phyloP scores from a whole-genome alignment of 2,329 filamentous ascomycete genomes.

The Trichoderma sp. region DNA sequence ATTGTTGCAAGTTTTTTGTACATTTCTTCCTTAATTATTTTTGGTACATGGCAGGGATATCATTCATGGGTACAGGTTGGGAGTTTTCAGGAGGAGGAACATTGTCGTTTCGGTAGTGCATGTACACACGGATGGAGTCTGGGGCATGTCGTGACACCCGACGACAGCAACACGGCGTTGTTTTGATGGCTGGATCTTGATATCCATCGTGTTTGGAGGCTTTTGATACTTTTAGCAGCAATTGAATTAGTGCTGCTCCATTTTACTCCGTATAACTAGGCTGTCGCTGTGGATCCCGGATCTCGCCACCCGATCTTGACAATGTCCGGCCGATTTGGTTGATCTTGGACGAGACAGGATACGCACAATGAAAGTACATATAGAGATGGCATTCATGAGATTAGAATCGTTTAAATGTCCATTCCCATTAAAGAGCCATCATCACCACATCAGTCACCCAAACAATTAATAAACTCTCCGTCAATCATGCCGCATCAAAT shows the following conservation, averaged over 20 bases:
- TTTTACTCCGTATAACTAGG: neutral
- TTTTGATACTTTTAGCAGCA: neutral
- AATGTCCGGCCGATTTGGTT: neutral
- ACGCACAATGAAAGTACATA: neutral
- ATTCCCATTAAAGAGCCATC: neutral
- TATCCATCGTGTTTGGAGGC: neutral
- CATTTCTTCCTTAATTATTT: neutral
- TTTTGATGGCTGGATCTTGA: neutral
- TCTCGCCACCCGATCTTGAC: constrained; percentile 3
- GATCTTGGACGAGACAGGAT: neutral
- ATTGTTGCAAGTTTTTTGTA: neutral
- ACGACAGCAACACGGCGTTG: neutral
- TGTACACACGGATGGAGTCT: neutral
- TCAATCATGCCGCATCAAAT: neutral
- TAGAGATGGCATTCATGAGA: neutral
- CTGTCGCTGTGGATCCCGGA: constrained; percentile 13
- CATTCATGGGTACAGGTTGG: neutral
- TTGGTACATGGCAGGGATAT: neutral
- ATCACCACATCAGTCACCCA: neutral
- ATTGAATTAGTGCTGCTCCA: neutral
- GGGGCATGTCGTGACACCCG: neutral
- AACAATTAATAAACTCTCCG: neutral
- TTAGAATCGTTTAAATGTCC: neutral
- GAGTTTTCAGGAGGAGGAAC: neutral
- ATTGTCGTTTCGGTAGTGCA: neutral